phyloP scores from a whole-genome alignment of 805 yeast genomes.

The Pichia ethanolica region DNA sequence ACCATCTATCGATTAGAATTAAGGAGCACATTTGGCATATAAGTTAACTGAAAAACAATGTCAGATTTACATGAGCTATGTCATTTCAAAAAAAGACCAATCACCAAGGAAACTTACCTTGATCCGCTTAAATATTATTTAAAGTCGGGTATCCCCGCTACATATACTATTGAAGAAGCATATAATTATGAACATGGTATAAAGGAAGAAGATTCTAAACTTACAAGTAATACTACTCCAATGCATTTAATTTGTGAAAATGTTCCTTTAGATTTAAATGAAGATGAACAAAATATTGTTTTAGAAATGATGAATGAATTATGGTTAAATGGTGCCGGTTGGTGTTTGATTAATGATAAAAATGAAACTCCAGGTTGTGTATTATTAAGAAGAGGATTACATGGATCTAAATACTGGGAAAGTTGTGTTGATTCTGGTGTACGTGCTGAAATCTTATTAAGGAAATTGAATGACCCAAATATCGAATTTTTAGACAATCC shows the following conservation, averaged over 20 bases:
- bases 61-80: constrained; percentile 68
- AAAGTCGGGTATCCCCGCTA: constrained; percentile 67
- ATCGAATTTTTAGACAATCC: constrained; percentile 50
- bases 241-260: constrained; percentile 60
- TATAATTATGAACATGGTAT: constrained; percentile 43
- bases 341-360: constrained; percentile 71
- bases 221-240: constrained; percentile 63
- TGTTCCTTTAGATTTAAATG: constrained; percentile 33
- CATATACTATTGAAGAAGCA: constrained; percentile 75
- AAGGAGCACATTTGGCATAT: no score
- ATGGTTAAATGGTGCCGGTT: constrained; percentile 85
- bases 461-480: constrained; percentile 59
- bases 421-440: constrained; percentile 79
- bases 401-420: constrained; percentile 33
- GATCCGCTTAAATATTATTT: constrained; percentile 39
- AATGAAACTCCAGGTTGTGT: constrained; percentile 83
- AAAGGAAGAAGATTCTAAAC: constrained; percentile 21
- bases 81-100: constrained; percentile 43
- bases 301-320: constrained; percentile 52
- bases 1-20: no score
- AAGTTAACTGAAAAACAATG: constrained; percentile 39
- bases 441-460: constrained; percentile 72
- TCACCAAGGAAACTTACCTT: constrained; percentile 36
- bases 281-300: constrained; percentile 39
- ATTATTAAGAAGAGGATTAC: constrained; percentile 43